phyloP scores from a whole-genome alignment of 2,329 filamentous ascomycete genomes.

The Tolypocladium tropicale region DNA sequence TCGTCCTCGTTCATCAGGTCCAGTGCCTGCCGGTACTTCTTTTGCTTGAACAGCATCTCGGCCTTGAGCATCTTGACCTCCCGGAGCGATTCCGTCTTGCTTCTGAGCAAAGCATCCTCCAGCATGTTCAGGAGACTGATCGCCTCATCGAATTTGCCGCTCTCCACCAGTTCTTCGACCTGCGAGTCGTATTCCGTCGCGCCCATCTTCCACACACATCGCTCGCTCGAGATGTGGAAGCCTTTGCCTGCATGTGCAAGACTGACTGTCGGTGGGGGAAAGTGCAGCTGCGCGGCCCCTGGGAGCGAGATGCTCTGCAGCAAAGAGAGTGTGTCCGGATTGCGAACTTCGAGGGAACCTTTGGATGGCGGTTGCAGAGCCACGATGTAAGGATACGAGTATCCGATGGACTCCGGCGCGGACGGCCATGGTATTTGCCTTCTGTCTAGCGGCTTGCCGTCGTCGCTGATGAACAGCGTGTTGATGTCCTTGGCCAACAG shows the following conservation, averaged over 20 bases:
- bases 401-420: constrained; percentile 84
- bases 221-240: constrained; percentile 85
- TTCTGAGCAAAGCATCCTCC: constrained; percentile 77
- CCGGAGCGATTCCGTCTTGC: constrained; percentile 71
- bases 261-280: constrained; percentile 85
- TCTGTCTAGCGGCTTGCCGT: constrained; percentile 73
- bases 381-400: constrained; percentile 92
- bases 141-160: constrained; percentile 74
- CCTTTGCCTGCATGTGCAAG: constrained; percentile 94
- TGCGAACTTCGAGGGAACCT: constrained; percentile 79
- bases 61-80: constrained; percentile 90
- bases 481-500: constrained; percentile 97
- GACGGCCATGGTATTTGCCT: constrained; percentile 85
- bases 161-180: constrained; percentile 68
- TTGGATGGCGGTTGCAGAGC: constrained; percentile 76
- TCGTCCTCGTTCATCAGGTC: constrained; percentile 79
- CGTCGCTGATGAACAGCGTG: constrained; percentile 78
- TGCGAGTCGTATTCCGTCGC: constrained; percentile 87
- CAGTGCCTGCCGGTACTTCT: constrained; percentile 75
- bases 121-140: constrained; percentile 83
- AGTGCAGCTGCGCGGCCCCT: constrained; percentile 75
- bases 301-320: constrained; percentile 77
- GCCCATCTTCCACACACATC: constrained; percentile 92
- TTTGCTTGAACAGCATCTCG: constrained; percentile 69
- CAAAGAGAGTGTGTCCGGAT: constrained; percentile 82